These are phyloP conservation scores for Pharnaceum exiguum DNA, from an alignment of 148 eudicot genomes.

Conservation along the genomic window DNA sequence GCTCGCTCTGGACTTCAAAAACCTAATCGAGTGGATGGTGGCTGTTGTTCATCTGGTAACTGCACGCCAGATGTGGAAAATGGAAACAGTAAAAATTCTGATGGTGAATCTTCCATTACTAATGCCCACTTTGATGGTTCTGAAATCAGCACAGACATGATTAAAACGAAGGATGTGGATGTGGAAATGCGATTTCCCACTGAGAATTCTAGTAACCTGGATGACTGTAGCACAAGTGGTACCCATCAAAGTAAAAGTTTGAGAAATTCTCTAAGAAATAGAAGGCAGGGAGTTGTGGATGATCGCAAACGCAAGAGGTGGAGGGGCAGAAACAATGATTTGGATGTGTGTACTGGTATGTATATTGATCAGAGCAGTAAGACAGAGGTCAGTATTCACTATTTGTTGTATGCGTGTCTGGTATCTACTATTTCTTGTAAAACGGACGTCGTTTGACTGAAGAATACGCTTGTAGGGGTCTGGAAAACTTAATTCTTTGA, in stretches of 20 bases:
- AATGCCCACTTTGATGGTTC: slow-evolving; percentile 40
- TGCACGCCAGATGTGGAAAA: slow-evolving; percentile 33
- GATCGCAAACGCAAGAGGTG: slow-evolving; percentile 85
- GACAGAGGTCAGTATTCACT: slow-evolving; percentile 27
- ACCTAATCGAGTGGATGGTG: slow-evolving; percentile 28
- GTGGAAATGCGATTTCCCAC: slow-evolving; percentile 54
- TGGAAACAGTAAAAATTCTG: slow-evolving; percentile 45
- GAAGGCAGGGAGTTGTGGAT: slow-evolving; percentile 44
- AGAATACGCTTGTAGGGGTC: slow-evolving; percentile 27
- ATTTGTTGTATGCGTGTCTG: not conserved
- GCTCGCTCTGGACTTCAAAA: slow-evolving; percentile 15
- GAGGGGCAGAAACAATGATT: slow-evolving; percentile 69
- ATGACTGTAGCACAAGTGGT: slow-evolving; percentile 86
- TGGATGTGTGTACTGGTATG: slow-evolving; percentile 27
- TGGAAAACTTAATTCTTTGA: slow-evolving; percentile 22
- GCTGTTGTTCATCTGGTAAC: slow-evolving; percentile 37
- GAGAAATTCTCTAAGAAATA: slow-evolving; percentile 40
- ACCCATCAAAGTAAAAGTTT: slow-evolving; percentile 29
- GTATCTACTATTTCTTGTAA: not conserved
- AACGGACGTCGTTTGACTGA: slow-evolving; percentile 1
- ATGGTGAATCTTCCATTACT: slow-evolving; percentile 49
- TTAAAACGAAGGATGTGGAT: slow-evolving; percentile 39
- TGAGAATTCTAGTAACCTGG: slow-evolving; percentile 41
- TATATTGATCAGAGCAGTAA: slow-evolving; percentile 27
- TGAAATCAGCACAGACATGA: slow-evolving; percentile 42